Evolutionary conservation across 2,329 filamentous ascomycete genomes (phyloP).

Genomic region (Cordyceps cicadae): DNA sequence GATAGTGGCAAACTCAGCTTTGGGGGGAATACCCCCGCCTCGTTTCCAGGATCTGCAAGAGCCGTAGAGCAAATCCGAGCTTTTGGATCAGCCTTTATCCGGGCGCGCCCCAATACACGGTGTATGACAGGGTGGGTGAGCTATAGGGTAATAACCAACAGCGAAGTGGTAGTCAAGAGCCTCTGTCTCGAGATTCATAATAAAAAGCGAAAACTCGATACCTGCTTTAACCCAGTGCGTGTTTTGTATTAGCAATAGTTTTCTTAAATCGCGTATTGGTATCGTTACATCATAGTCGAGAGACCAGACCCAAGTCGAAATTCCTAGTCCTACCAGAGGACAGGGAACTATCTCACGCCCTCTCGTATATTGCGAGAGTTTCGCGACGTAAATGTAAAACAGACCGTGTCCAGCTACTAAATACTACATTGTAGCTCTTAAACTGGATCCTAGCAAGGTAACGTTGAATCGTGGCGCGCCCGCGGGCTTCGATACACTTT

Average conservation of each 20-base stretch:
- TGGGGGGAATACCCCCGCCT: neutral
- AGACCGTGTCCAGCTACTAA: neutral
- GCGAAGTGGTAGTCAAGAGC: neutral
- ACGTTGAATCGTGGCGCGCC: conserved; percentile 9
- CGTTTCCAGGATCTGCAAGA: neutral
- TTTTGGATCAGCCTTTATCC: neutral
- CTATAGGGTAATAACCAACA: neutral
- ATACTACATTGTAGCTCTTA: neutral
- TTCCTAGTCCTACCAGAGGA: neutral
- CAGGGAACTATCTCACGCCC: neutral
- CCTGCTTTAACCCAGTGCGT: neutral
- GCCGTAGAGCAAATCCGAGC: neutral
- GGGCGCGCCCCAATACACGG: neutral
- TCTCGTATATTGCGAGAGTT: neutral
- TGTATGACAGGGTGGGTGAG: neutral
- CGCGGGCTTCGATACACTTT: neutral
- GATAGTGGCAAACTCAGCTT: no score
- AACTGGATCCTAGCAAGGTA: conserved; percentile 7
- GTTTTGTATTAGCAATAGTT: neutral
- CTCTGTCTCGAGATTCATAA: neutral
- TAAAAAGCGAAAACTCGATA: neutral
- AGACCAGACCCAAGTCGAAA: neutral
- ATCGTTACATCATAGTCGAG: neutral
- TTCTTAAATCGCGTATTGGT: neutral
- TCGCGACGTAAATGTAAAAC: neutral